Percentiles rank a stretch among this genome's conserved stretches.
Conservation (phyloP, 805 yeast genomes). For the Starmerella vitae region DNA sequence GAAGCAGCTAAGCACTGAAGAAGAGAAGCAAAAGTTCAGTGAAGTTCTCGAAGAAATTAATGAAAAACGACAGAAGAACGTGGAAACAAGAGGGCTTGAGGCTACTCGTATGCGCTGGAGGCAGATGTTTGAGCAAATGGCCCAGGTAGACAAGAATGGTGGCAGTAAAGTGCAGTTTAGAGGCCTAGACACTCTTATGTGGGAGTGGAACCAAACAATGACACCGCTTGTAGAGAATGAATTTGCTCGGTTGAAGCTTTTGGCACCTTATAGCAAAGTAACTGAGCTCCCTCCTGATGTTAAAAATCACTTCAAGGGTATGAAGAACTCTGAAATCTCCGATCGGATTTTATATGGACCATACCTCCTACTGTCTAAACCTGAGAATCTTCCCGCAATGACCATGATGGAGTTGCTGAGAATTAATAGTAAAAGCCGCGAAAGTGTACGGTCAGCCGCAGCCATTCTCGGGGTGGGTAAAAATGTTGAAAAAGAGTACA, state of each 20-base stretch:
- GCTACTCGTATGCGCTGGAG: conserved; percentile 86
- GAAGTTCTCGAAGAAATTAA: conserved; percentile 55
- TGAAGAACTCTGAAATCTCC: conserved; percentile 11
- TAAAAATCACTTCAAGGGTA: conserved; percentile 10
- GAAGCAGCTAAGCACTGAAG: conserved; percentile 35
- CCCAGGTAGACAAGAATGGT: conserved; percentile 29
- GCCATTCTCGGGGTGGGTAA: conserved; percentile 71
- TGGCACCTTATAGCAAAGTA: conserved; percentile 24
- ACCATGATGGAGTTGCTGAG: conserved; percentile 72
- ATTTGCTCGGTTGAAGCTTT: conserved; percentile 39
- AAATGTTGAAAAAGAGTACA: conserved; percentile 73
- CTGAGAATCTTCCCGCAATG: conserved; percentile 71
- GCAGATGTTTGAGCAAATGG: conserved; percentile 45
- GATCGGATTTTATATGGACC: conserved; percentile 50
- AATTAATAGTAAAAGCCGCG: conserved; percentile 49
- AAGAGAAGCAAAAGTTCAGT: conserved; percentile 41
- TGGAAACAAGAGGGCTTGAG: conserved; percentile 69
- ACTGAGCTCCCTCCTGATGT: conserved; percentile 18
- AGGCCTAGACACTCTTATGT: conserved; percentile 57
- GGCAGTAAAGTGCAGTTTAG: conserved; percentile 29
- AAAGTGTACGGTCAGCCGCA: conserved; percentile 73
- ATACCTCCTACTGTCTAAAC: conserved; percentile 52
- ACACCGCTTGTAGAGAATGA: conserved; percentile 60
- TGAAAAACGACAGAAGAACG: conserved; percentile 54
- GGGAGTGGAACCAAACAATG: conserved; percentile 72